These are phyloP conservation scores for Pseudocercospora macadamiae DNA, from an alignment of 2,329 filamentous ascomycete species.

Conservation along the genomic window DNA sequence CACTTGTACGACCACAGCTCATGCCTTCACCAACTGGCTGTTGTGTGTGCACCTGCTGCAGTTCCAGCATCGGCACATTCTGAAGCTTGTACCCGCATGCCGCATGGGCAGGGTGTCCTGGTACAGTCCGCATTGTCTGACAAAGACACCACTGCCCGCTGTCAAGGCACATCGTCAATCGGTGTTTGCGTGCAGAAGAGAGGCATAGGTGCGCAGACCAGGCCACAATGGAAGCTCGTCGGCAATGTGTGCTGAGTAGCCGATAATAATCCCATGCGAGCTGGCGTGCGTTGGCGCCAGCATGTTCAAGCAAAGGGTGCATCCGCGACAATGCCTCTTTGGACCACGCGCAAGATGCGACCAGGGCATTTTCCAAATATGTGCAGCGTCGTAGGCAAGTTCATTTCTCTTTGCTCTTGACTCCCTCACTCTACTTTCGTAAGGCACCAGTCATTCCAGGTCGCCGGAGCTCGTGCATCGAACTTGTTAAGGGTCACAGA, in stretches of 20 bases:
- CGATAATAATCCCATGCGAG: conserved; percentile 31
- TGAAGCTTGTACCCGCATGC: conserved; percentile 24
- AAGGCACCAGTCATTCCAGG: conserved; percentile 1
- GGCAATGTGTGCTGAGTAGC: conserved; percentile 22
- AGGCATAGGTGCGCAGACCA: conserved; percentile 23
- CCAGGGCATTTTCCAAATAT: conserved; percentile 32
- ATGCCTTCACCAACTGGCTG: conserved; percentile 27
- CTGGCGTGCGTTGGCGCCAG: conserved; percentile 32
- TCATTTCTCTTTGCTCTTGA: conserved; percentile 20
- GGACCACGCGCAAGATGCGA: conserved; percentile 28
- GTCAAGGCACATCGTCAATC: conserved; percentile 24
- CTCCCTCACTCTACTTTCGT: conserved; percentile 10
- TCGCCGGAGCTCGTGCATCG: conserved; percentile 19
- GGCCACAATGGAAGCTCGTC: conserved; percentile 26
- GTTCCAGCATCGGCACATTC: conserved; percentile 22
- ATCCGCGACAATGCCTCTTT: conserved; percentile 33
- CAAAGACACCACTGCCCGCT: conserved; percentile 28
- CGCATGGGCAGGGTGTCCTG: conserved; percentile 26
- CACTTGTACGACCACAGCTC: conserved; percentile 18
- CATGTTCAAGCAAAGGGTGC: conserved; percentile 30
- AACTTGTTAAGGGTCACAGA: conserved; percentile 24
- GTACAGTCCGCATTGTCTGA: conserved; percentile 21
- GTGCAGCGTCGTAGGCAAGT: conserved; percentile 28
- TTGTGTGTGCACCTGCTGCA: conserved; percentile 26
- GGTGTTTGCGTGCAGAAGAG: conserved; percentile 29